A percentile compares a stretch with the other conserved stretches of the same genome.
phyloP scores from a whole-genome alignment of 305 asterid genomes.

The Fraxinus ornus region DNA sequence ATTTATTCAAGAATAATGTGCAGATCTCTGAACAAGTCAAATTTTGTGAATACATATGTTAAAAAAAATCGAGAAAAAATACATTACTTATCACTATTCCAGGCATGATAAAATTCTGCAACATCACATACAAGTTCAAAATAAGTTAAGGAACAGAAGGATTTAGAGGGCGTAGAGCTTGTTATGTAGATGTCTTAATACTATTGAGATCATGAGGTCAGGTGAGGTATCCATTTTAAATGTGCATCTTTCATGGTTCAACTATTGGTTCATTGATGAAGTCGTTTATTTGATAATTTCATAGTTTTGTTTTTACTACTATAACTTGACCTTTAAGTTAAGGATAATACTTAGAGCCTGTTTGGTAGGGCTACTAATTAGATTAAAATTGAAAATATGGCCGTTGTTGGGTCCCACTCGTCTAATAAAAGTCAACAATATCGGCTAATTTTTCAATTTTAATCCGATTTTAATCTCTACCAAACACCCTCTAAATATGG shows the following conservation, averaged over 20 bases:
- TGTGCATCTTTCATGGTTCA: background rate
- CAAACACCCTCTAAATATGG: too few relatives aligned
- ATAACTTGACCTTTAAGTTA: background rate
- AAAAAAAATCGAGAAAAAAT: background rate
- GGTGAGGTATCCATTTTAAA: background rate
- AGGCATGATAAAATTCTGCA: background rate
- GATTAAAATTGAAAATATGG: too few relatives aligned
- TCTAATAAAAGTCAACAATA: too few relatives aligned
- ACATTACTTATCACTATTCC: conserved; percentile 2
- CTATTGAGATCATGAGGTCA: background rate
- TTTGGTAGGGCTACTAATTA: too few relatives aligned
- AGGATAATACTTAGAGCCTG: too few relatives aligned
- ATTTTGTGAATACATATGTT: background rate
- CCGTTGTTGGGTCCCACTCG: too few relatives aligned
- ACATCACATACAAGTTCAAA: background rate
- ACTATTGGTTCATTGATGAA: background rate
- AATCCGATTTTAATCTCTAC: too few relatives aligned
- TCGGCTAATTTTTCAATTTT: too few relatives aligned
- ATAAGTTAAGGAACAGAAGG: background rate
- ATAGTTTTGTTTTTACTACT: background rate
- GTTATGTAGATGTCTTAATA: background rate
- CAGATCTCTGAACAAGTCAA: conserved; percentile 8
- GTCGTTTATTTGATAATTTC: background rate
- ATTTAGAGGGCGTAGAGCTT: background rate
- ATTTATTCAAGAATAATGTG: background rate